Base-by-base conservation (phyloP, 352 stramenopile species). In the Sclerospora graminicola region DNA sequence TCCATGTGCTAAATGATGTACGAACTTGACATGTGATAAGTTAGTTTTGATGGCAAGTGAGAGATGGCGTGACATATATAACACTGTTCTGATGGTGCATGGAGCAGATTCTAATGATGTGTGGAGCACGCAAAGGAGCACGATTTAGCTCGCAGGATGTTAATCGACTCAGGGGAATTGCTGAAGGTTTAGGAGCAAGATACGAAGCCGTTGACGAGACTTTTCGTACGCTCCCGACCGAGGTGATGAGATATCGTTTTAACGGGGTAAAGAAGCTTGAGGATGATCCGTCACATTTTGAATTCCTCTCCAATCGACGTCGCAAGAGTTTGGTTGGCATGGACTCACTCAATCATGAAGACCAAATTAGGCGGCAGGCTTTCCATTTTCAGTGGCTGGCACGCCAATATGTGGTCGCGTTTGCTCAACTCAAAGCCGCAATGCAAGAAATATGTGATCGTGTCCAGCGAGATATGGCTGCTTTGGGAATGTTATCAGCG, bases 1-100 rank as follows among this genome's bases (percentile, higher is more conserved):
- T 92, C n/a, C 81, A 92, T 45, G 56, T 57, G 5, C 62, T 89
- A 0, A 84, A 75, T 26, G 81, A 92, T 46, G 81, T 92, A 73
- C 24, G 63, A 45, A 8, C 6, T 3, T n/a, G 16, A 5, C 13
- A 2, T 3, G 5, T 41, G 19, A 8, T 26, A 37, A 21, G 39
- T 10, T 29, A 31, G 29, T 36, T 31, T 18, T 15, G 6, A 35
- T 19, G 30, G 16, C 26, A 30, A 30, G 26, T 10, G 6, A 10
- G 10, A 35, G 14, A 13, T 8, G 16, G 8, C 8, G 13, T 15
- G 8, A 15, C 8, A 13, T 13, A 15, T 15, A 33, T 2, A 2
- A n/a, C 13, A 4, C 8, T 33, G 8, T n/a, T 33, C 3, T 33
- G 28, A 3, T 2, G 8, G 15, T 33, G 3, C 1, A 18, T 31